Base-by-base conservation (phyloP, 2,329 filamentous ascomycete species). In the Colletotrichum abscissum region DNA sequence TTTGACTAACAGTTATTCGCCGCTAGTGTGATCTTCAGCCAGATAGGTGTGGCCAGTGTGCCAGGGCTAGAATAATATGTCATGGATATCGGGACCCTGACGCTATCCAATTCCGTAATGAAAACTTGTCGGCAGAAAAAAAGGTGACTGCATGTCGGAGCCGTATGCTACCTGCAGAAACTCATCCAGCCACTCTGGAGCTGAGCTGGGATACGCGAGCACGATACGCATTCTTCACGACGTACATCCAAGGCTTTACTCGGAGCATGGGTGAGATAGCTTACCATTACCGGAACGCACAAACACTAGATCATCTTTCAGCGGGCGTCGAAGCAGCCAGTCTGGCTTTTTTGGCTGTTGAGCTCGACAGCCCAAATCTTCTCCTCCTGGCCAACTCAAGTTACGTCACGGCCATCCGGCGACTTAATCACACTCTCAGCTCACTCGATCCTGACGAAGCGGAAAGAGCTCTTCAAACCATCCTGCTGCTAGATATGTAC, bases 401-500 rank as follows among this genome's bases (percentile, higher is more conserved):
- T 14, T 71, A 71, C 35, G 24, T 71, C 11, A 56, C 46, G 19
- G 69, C 63, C 3, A 57, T 67, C 11, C 63, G 52, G 6, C 30
- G 69, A n/a, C 63, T 71, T 0, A 46, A 35, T 14, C 55, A n/a
- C 16, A 14, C 16, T 11, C 24, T 71, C 30, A 5, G 24, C 3
- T 14, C 19, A 1, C n/a, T 71, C 5, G 16, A 26, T n/a, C 49
- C 67, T 2, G 76, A 77, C 9, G 24, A n/a, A 16, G 52, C 59
- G 2, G 67, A 69, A 19, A 75, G 72, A 19, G 75, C 72, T 4
- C 63, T 79, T 0, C 78, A 79, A 55, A 75, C 78, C 2, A 67
- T 78, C 2, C 62, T 79, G 6, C 75, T 79, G 11, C 76, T 79
- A 7, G 78, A 79, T 49, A 74, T 78, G 42, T 79, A 77, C 56